Base-by-base conservation (phyloP, 2,329 filamentous ascomycete species). In the Verticillium nubilum region DNA sequence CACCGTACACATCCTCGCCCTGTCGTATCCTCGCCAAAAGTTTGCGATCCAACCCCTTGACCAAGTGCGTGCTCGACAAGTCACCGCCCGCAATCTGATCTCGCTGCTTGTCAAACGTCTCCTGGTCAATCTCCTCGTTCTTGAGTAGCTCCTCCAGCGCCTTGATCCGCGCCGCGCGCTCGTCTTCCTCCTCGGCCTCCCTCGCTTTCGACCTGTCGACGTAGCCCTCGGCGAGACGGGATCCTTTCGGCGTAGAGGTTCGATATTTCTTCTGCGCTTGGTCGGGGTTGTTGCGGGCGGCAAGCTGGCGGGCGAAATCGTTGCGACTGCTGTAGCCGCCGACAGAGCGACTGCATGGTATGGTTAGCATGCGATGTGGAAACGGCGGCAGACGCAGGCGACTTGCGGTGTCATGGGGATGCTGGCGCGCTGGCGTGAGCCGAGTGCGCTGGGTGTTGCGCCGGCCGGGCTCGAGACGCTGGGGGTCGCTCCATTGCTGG, bases 321-420 rank as follows among this genome's bases (percentile, higher is more conserved):
- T 83, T 77, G 57, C 83, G 81, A 42, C 76, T 71, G 7, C 74
- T 69, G 50, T 78, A 79, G 64, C 78, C 78, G 13, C 67, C 72
- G 23, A 92, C 80, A 26, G 88, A 86, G 56, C 91, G 89, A 15
- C 88, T 90, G 60, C 13, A 60, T 52, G 61, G 5, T n/a, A 59
- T 52, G 12, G 65, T 74, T 58, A 74, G 68, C 5, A 23, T 13
- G 25, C 10, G 17, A 12, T 2, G 12, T 3, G n/a, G 3, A 17
- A 13, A 13, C 25, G 10, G 9, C 7, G 15, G 25, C 1, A 1
- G 19, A 42, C 52, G 28, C 29, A 31, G 31, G 29, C 12, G 53
- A 79, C 87, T 68, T 81, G 92, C 88, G 94, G 94, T 54, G 94
- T 97, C 94, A 97, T 97, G 59, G 92, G 92, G 62, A 97, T 94